These are phyloP conservation scores for Arabidopsis arenosa DNA, from an alignment of 345 rosid species.

Conservation along the genomic window DNA sequence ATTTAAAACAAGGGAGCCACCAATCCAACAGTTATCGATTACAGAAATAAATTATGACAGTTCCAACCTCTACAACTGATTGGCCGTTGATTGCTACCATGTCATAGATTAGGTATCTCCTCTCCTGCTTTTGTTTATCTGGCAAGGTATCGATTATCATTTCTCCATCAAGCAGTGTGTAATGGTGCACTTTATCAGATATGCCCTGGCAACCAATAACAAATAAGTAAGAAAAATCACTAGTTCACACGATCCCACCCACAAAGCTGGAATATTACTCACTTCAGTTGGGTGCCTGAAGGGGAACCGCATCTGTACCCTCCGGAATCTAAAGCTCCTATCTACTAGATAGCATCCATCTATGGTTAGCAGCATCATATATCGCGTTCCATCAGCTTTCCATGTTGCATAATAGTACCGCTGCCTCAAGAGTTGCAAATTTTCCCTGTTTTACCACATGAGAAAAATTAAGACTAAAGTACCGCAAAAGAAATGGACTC, in stretches of 20 bases:
- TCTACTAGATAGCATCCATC: slow-evolving; percentile 95
- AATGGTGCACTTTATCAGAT: slow-evolving; percentile 84
- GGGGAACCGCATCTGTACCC: slow-evolving; percentile 99
- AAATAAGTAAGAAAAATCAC: slow-evolving; percentile 1
- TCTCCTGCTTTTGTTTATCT: slow-evolving; percentile 88
- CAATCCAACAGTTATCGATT: slow-evolving; percentile 25
- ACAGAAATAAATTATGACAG: slow-evolving; percentile 31
- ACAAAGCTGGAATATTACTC: slow-evolving; percentile 43
- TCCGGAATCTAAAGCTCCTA: slow-evolving; percentile 82
- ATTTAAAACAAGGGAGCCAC: slow-evolving; percentile 7
- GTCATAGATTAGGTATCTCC: slow-evolving; percentile 98
- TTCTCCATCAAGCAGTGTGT: slow-evolving; percentile 94
- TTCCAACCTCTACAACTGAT: slow-evolving; percentile 80
- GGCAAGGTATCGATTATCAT: slow-evolving; percentile 96
- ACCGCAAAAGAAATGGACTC: not conserved
- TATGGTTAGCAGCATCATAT: slow-evolving; percentile 89
- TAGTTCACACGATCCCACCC: not conserved
- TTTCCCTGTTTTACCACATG: slow-evolving; percentile 65
- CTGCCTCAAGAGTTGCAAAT: slow-evolving; percentile 86
- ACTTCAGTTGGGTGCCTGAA: slow-evolving; percentile 72
- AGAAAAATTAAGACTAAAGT: not conserved
- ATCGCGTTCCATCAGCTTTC: slow-evolving; percentile 99
- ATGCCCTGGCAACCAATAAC: slow-evolving; percentile 58
- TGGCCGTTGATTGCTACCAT: slow-evolving; percentile 77
- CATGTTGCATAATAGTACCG: slow-evolving; percentile 98